These are phyloP conservation scores for Limonium bicolor DNA, from an alignment of 148 eudicot species.

Conservation along the genomic window DNA sequence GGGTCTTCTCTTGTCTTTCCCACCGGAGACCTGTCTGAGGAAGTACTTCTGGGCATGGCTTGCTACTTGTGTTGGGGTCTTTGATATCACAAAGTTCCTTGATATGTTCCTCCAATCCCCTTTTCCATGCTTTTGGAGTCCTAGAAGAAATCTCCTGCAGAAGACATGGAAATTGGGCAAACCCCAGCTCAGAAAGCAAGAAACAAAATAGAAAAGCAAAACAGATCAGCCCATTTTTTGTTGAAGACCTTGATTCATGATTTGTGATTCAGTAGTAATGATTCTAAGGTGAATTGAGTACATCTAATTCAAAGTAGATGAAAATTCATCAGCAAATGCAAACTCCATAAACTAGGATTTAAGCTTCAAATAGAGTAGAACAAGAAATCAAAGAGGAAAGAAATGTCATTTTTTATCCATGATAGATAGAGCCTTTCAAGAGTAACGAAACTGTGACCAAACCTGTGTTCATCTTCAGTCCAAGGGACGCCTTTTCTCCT, in stretches of 20 bases:
- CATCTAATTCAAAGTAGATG: not conserved
- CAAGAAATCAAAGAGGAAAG: too few species aligned
- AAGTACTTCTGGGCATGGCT: constrained; percentile 97
- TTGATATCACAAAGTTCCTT: constrained; percentile 62
- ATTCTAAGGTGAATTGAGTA: too few species aligned
- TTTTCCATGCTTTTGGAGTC: constrained; percentile 75
- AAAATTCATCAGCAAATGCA: not conserved
- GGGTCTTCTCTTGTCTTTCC: constrained; percentile 72
- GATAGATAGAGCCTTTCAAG: not conserved
- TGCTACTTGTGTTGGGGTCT: constrained; percentile 91
- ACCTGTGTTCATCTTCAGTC: constrained; percentile 98
- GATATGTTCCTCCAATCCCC: constrained; percentile 98
- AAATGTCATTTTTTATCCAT: not conserved
- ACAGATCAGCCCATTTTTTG: not conserved
- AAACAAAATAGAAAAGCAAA: not conserved
- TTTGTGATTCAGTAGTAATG: too few species aligned
- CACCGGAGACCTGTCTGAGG: constrained; percentile 52
- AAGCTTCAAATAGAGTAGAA: too few species aligned
- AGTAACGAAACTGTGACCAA: not conserved
- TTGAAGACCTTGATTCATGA: too few species aligned
- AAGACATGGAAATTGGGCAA: too few species aligned
- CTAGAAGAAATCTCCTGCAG: constrained; percentile 79
- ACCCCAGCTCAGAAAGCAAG: not conserved
- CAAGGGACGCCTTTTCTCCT: constrained; percentile 95
- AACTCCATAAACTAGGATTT: not conserved